Base-by-base conservation (phyloP, 345 rosid species). In the Noccaea caerulescens region DNA sequence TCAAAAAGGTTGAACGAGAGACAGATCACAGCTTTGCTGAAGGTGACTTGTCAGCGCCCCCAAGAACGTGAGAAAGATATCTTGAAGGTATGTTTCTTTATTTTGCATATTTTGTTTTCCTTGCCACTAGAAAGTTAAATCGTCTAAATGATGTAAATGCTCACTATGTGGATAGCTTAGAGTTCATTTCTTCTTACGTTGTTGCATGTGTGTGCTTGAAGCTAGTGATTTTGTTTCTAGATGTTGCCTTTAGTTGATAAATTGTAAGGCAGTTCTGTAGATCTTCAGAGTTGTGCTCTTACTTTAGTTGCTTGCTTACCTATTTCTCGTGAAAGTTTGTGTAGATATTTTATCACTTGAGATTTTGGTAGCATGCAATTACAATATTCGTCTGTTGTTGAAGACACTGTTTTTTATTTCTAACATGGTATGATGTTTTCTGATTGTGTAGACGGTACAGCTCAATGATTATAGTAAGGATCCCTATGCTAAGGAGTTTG, bases 31-130 rank as follows among this genome's bases (percentile, higher is more conserved):
- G 89, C 91, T 68, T 79, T 95, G 81, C 79, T 92, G 80, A 87
- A 83, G 80, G 97, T 87, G 70, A 90, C 99, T 65, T 95, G 99
- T 63, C 97, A 95, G 76, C 93, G 96, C 23, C 99, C 99, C 43
- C 58, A 78, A 0, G 97, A 90, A 37, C 80, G 98, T 66, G 99
- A 95, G 65, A 44, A n/a, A 1, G 98, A 95, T 79, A 95, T 95
- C 12, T 49, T 88, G 71, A 63, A 74, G 92, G 99, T 95, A 9
- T 52, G 79, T 11, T 46, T 50, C 46, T 66, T 14, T 27, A 25
- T 36, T 13, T 44, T 16, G 12, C 3, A 33, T 8, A 25, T 3
- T 27, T 61, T 37, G 67, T 51, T 66, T 70, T 39, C 69, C 14
- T 39, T 32, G 39, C 42, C 38, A 13, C 10, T n/a, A 23, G 4